A percentile compares a stretch with the other conserved stretches of the same genome.
Conservation (phyloP, 2,329 filamentous ascomycete species). For the Pseudogymnoascus sp. region DNA sequence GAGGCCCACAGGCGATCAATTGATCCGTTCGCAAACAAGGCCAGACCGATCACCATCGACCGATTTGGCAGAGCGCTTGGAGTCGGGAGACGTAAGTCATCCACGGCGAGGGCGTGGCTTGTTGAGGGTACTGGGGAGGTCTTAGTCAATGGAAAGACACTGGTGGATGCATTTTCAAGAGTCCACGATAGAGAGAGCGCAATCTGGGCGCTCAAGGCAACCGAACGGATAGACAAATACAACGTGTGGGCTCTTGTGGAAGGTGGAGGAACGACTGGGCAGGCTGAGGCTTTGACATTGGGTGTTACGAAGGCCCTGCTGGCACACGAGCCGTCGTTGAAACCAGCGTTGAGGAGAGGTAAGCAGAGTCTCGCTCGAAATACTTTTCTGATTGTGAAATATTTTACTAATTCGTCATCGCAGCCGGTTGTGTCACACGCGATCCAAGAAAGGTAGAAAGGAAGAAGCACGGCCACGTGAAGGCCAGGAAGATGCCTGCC, state of each 20-base stretch:
- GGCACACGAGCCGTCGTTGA: constrained; percentile 86
- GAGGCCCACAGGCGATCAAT: constrained; percentile 64
- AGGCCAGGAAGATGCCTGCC: constrained; percentile 94
- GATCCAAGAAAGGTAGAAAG: constrained; percentile 90
- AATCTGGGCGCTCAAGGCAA: constrained; percentile 79
- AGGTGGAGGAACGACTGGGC: constrained; percentile 87
- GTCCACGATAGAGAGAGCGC: constrained; percentile 92
- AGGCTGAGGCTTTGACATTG: constrained; percentile 88
- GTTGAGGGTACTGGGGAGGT: constrained; percentile 91
- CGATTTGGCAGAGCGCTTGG: constrained; percentile 68
- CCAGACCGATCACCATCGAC: constrained; percentile 61
- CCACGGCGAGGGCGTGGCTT: constrained; percentile 73
- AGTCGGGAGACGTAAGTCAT: constrained; percentile 79
- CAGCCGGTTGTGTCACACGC: constrained; percentile 86
- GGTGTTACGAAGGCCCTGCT: constrained; percentile 81
- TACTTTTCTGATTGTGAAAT: constrained; percentile 26
- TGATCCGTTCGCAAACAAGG: constrained; percentile 57
- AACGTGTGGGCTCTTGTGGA: constrained; percentile 82
- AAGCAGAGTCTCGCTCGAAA: constrained; percentile 34
- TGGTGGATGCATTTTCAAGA: constrained; percentile 73
- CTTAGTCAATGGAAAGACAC: constrained; percentile 78
- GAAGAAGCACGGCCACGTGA: constrained; percentile 93
- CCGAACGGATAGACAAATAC: constrained; percentile 84
- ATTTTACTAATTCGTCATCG: constrained; percentile 25
- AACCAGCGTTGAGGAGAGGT: constrained; percentile 82